Conservation (phyloP, 2,329 filamentous ascomycete species). For the Ascomycota sp. region DNA sequence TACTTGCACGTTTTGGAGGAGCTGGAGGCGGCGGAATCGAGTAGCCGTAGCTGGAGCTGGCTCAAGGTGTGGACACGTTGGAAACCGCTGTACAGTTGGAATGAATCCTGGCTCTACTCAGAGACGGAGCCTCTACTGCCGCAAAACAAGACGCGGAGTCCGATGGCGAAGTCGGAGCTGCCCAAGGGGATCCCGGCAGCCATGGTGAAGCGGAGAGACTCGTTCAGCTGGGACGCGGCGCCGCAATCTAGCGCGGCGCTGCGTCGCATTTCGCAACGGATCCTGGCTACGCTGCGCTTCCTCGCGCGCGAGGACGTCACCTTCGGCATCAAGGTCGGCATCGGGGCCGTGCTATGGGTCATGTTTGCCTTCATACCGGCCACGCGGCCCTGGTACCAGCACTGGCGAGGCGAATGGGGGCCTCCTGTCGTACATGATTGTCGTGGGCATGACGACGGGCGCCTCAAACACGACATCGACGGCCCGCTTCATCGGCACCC, state of each 20-base stretch:
- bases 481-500: constrained; percentile 70
- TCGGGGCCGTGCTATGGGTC: constrained; percentile 75
- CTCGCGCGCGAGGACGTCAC: constrained; percentile 35
- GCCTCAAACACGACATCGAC: constrained; percentile 85
- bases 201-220: constrained; percentile 30
- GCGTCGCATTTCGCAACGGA: constrained; percentile 22
- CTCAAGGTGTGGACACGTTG: constrained; percentile 48
- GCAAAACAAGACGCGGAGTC: constrained; percentile 17
- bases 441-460: constrained; percentile 93
- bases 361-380: constrained; percentile 67
- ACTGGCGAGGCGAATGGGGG: constrained; percentile 97
- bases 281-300: constrained; percentile 25
- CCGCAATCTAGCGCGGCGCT: constrained; percentile 23
- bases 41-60: constrained; percentile 60
- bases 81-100: background rate
- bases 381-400: constrained; percentile 61
- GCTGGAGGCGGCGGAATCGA: constrained; percentile 48
- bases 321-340: constrained; percentile 83
- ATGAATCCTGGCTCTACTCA: constrained; percentile 12
- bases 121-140: constrained; percentile 22
- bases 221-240: constrained; percentile 34
- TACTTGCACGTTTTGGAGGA: constrained; percentile 76
- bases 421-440: constrained; percentile 89
- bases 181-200: constrained; percentile 34
- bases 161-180: constrained; percentile 30